Percentiles rank a stretch among this genome's conserved stretches.
phyloP scores from a whole-genome alignment of 192 early-diverging fungal genomes.

The Phycomyces blakesleeanus region DNA sequence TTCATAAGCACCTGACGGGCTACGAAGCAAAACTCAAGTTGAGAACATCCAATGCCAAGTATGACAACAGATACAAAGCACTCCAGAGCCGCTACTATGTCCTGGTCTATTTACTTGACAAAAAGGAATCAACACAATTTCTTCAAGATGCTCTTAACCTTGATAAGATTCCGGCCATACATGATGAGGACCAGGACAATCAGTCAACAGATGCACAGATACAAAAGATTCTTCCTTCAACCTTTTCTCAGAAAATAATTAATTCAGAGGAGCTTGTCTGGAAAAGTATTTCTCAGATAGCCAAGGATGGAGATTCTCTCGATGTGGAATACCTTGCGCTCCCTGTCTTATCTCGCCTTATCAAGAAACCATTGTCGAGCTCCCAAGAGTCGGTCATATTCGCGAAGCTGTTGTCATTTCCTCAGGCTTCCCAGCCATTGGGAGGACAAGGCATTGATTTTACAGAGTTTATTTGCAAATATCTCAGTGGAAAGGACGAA shows the following conservation, averaged over 20 bases:
- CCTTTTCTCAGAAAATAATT: conserved; percentile 1
- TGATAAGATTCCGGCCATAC: neutral
- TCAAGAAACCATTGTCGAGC: neutral
- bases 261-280: conserved; percentile 1
- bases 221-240: neutral
- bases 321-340: too few relatives aligned
- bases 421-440: neutral
- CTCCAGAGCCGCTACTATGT: conserved; percentile 20
- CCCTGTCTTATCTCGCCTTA: neutral
- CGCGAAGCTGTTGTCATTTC: neutral
- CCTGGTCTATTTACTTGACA: conserved; percentile 16
- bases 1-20: neutral
- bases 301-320: neutral
- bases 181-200: neutral
- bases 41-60: neutral
- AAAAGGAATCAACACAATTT: conserved; percentile 1
- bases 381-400: neutral
- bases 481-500: neutral
- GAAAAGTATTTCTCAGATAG: neutral
- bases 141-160: conserved; percentile 10
- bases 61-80: neutral
- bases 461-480: neutral
- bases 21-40: conserved; percentile 4
- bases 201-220: neutral
- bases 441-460: neutral